These are phyloP conservation scores for Hericium coralloides DNA, from an alignment of 768 basidiomycete genomes.

Conservation along the genomic window DNA sequence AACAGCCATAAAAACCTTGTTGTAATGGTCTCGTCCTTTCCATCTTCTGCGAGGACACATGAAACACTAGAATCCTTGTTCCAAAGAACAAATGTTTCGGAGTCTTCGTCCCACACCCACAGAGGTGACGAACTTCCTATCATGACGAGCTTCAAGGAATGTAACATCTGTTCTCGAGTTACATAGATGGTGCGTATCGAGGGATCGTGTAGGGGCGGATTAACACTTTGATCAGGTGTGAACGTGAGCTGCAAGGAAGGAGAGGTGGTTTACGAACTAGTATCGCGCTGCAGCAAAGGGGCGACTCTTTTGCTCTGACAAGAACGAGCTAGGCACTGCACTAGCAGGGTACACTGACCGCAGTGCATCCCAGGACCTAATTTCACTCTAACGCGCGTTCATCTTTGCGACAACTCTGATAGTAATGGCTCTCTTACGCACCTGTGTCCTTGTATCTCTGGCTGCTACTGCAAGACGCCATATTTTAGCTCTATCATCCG, in stretches of 20 bases:
- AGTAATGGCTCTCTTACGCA: neutral
- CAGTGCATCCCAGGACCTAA: slow-evolving; percentile 58
- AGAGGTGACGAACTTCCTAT: slow-evolving; percentile 62
- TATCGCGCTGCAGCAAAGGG: slow-evolving; percentile 50
- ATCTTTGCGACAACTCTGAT: neutral
- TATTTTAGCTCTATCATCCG: neutral
- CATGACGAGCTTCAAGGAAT: slow-evolving; percentile 45
- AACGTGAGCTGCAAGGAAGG: neutral
- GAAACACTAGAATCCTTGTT: slow-evolving; percentile 24
- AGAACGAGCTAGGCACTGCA: slow-evolving; percentile 40
- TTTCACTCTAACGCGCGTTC: slow-evolving; percentile 29
- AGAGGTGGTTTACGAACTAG: slow-evolving; percentile 34
- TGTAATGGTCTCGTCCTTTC: slow-evolving; percentile 47
- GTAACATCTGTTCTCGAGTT: slow-evolving; percentile 37
- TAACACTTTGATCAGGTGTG: slow-evolving; percentile 30
- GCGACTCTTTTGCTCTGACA: slow-evolving; percentile 56
- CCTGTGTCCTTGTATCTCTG: slow-evolving; percentile 1
- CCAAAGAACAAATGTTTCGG: slow-evolving; percentile 44
- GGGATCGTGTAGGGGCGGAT: slow-evolving; percentile 35
- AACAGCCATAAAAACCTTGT: slow-evolving; percentile 33
- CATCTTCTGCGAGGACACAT: slow-evolving; percentile 36
- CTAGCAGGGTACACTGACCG: slow-evolving; percentile 24
- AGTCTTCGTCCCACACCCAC: slow-evolving; percentile 49
- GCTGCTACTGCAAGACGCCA: neutral
- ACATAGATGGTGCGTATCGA: slow-evolving; percentile 33